Conservation (phyloP, 257 asterid species). For the Verbascum thapsus region DNA sequence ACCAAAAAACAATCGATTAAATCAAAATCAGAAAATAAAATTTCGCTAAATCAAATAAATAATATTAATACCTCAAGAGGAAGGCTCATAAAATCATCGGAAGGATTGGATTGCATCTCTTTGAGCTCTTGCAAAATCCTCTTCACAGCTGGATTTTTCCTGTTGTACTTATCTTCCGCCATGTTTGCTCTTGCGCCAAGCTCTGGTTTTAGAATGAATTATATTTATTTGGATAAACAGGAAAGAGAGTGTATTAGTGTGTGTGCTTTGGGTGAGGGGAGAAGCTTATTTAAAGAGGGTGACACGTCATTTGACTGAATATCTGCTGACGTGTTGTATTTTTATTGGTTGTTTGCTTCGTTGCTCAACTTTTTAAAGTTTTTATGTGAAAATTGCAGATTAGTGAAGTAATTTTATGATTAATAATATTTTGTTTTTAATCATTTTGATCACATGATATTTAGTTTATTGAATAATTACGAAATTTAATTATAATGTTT, state of each 20-base stretch:
- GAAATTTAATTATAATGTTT: too few species aligned
- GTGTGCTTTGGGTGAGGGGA: slow-evolving; percentile 14
- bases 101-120: slow-evolving; percentile 93
- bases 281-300: slow-evolving; percentile 7
- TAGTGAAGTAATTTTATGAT: too few species aligned
- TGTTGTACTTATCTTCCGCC: slow-evolving; percentile 84
- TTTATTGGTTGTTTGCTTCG: slow-evolving; percentile 16
- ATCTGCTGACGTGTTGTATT: slow-evolving; percentile 17
- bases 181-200: slow-evolving; percentile 36
- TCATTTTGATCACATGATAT: too few species aligned
- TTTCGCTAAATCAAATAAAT: background rate
- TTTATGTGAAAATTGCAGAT: too few species aligned
- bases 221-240: slow-evolving; percentile 15
- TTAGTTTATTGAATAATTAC: too few species aligned
- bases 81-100: slow-evolving; percentile 91
- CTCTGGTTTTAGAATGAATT: background rate
- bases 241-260: background rate
- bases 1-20: background rate
- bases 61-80: slow-evolving; percentile 73
- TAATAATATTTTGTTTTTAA: too few species aligned
- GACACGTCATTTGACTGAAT: slow-evolving; percentile 25
- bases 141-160: slow-evolving; percentile 89
- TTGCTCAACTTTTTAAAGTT: too few species aligned
- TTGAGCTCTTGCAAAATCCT: slow-evolving; percentile 92
- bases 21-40: background rate